phyloP scores from a whole-genome alignment of 805 yeast genomes.

The Saccharomycopsis sp. region DNA sequence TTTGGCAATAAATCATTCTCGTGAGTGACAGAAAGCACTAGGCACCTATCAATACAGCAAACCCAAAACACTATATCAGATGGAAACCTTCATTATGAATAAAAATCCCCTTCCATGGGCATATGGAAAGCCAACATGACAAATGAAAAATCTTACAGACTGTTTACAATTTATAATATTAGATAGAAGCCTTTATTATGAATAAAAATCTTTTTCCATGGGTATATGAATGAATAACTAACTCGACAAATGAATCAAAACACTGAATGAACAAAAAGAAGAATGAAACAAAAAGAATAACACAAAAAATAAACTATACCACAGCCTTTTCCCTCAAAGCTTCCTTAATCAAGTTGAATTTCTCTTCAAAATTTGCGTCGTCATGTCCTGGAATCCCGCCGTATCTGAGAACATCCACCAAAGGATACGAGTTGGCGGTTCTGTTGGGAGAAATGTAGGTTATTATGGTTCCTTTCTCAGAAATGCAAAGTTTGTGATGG shows the following conservation, averaged over 20 bases:
- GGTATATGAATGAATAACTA: background rate
- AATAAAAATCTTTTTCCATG: background rate
- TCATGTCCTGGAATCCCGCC: constrained; percentile 43
- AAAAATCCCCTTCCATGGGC: background rate
- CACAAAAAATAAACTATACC: constrained; percentile 3
- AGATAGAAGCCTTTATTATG: background rate
- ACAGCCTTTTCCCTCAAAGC: constrained; percentile 41
- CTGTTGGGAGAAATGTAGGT: constrained; percentile 79
- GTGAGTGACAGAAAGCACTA: too few species aligned
- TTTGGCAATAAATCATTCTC: too few species aligned
- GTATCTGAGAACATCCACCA: constrained; percentile 40
- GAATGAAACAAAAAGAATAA: constrained; percentile 6
- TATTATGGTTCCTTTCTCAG: constrained; percentile 66
- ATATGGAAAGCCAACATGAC: background rate
- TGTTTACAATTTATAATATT: too few species aligned
- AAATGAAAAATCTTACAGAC: too few species aligned
- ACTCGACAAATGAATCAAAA: constrained; percentile 3
- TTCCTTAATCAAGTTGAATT: constrained; percentile 53
- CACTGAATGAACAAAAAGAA: background rate
- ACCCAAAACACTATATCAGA: too few species aligned
- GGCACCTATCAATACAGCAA: too few species aligned
- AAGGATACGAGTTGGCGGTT: constrained; percentile 59
- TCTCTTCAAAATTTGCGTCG: constrained; percentile 38
- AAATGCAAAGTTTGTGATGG: constrained; percentile 81
- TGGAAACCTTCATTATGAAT: background rate